Conservation (phyloP, 2,329 filamentous ascomycete species). For the Trichoderma semiorbis region DNA sequence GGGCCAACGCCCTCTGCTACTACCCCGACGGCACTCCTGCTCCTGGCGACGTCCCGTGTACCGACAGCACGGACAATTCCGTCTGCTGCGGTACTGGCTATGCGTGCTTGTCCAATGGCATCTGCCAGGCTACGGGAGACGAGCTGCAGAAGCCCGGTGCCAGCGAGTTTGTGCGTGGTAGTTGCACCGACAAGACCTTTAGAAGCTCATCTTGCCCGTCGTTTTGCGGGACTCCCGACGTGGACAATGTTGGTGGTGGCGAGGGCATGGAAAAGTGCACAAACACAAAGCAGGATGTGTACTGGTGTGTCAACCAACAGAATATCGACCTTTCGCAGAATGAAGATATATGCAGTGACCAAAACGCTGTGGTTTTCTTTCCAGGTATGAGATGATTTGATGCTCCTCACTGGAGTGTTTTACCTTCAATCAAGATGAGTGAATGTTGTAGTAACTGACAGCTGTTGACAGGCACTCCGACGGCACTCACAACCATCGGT, state of each 20-base stretch:
- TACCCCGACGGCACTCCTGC: constrained; percentile 31
- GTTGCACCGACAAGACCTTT: constrained; percentile 35
- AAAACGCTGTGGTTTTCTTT: neutral
- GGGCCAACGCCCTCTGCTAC: constrained; percentile 25
- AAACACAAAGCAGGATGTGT: neutral
- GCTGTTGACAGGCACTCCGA: neutral
- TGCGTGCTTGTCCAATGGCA: constrained; percentile 34
- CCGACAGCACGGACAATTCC: constrained; percentile 26
- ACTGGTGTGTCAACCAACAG: neutral
- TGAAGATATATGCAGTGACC: neutral
- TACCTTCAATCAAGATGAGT: neutral
- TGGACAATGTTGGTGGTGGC: neutral
- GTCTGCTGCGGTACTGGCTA: constrained; percentile 36
- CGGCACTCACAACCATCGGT: neutral
- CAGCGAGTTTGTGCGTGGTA: constrained; percentile 30
- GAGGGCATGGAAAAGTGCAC: constrained; percentile 11
- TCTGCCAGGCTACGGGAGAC: constrained; percentile 31
- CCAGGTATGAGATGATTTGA: neutral
- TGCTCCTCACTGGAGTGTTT: neutral
- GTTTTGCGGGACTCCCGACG: constrained; percentile 27
- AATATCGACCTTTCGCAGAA: neutral
- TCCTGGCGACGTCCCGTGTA: constrained; percentile 31
- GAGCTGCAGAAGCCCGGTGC: constrained; percentile 24
- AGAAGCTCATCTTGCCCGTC: constrained; percentile 30
- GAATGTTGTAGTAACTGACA: neutral